phyloP scores from a whole-genome alignment of 2,329 filamentous ascomycete species.

The Colletotrichum melonis region DNA sequence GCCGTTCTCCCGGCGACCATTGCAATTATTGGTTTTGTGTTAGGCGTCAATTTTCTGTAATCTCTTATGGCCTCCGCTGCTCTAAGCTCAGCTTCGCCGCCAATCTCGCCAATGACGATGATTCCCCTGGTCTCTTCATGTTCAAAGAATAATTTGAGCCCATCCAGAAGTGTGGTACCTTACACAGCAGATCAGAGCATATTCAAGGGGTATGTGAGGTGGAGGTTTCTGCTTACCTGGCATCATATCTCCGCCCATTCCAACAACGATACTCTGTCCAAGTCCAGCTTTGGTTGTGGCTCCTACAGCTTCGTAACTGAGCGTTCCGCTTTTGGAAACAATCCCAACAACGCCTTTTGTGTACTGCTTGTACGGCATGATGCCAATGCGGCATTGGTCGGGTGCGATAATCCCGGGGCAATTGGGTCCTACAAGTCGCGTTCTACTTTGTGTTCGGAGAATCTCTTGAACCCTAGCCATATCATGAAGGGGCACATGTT shows the following conservation, averaged over 20 bases:
- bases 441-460: conserved; percentile 76
- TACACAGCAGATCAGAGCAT: neutral
- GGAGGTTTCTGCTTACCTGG: conserved; percentile 59
- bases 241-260: conserved; percentile 81
- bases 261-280: conserved; percentile 81
- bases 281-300: conserved; percentile 79
- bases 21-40: conserved; percentile 74
- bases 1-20: conserved; percentile 75
- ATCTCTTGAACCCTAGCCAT: conserved; percentile 78
- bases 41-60: conserved; percentile 65
- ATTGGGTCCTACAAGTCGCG: conserved; percentile 82
- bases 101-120: conserved; percentile 78
- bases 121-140: conserved; percentile 78
- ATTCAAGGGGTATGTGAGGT: neutral
- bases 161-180: conserved; percentile 78
- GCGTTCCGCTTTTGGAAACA: conserved; percentile 82
- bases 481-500: conserved; percentile 83
- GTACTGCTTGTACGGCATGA: conserved; percentile 55
- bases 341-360: conserved; percentile 76
- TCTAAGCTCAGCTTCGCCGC: conserved; percentile 75
- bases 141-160: conserved; percentile 73
- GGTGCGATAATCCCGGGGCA: conserved; percentile 84
- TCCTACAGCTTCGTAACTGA: conserved; percentile 84
- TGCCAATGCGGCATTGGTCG: conserved; percentile 67
- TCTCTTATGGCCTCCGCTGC: conserved; percentile 78